Conservation (phyloP, 2,329 filamentous ascomycete species). For the Colletotrichum chlorophyti region DNA sequence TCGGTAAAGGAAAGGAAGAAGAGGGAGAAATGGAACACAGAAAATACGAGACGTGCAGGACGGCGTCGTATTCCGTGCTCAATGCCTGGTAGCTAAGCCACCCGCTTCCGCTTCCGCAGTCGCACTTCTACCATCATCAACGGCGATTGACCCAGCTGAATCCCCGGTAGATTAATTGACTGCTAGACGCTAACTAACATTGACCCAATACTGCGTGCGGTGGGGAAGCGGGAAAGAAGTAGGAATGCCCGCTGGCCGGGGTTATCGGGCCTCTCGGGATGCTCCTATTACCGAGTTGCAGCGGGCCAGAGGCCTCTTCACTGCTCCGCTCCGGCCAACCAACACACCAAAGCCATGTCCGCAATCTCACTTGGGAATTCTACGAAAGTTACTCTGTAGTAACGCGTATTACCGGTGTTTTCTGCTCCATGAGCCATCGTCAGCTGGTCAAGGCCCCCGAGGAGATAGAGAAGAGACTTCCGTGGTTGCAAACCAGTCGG, state of each 20-base stretch:
- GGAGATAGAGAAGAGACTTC: no score
- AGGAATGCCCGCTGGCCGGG: conserved; percentile 16
- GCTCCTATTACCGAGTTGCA: conserved; percentile 7
- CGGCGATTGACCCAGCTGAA: no score
- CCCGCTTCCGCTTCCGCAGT: conserved; percentile 23
- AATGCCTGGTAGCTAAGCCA: conserved; percentile 15
- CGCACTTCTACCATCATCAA: conserved; percentile 1
- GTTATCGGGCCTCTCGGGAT: conserved; percentile 22
- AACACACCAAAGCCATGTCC: background rate
- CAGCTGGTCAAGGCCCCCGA: no score
- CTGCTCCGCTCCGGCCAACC: background rate
- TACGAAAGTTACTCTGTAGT: no score
- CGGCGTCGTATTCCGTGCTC: conserved; percentile 16
- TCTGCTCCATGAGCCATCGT: no score
- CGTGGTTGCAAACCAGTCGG: no score
- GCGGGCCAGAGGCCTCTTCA: background rate
- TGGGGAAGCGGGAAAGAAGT: background rate
- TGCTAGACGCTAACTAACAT: background rate
- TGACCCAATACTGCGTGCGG: conserved; percentile 2
- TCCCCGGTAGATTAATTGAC: background rate
- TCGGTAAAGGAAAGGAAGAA: background rate
- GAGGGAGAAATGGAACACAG: background rate
- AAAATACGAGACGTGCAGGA: conserved; percentile 20
- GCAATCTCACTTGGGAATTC: background rate
- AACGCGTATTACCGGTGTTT: no score